A percentile compares a stretch with the other conserved stretches of the same genome.
These are phyloP conservation scores for Trypanosoma mega DNA, from an alignment of 208 protist species.

Conservation along the genomic window DNA sequence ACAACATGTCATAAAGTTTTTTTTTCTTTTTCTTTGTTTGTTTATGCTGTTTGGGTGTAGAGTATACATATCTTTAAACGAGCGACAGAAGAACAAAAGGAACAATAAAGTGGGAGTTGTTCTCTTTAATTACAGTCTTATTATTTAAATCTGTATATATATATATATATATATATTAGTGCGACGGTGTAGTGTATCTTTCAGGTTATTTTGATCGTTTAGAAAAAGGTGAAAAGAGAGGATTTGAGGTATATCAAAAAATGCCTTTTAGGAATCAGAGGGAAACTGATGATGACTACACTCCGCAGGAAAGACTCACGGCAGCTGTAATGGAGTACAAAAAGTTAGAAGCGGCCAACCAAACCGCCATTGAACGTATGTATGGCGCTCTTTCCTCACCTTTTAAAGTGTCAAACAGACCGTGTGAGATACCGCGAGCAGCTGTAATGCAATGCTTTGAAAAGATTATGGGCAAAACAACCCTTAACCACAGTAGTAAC, in stretches of 20 bases:
- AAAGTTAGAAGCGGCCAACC: conserved; percentile 56
- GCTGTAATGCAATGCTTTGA: conserved; percentile 67
- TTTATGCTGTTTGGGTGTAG: no score
- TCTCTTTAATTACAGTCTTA: no score
- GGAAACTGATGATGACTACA: conserved; percentile 33
- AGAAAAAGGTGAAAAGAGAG: conserved; percentile 5
- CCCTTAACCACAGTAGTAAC: not conserved
- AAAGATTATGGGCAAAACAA: conserved; percentile 29
- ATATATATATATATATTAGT: conserved; percentile 2
- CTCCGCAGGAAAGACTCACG: conserved; percentile 61
- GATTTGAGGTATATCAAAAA: not conserved
- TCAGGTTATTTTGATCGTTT: conserved; percentile 1
- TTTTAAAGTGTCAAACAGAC: conserved; percentile 64
- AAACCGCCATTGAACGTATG: conserved; percentile 57
- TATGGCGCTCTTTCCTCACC: conserved; percentile 60
- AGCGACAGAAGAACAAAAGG: no score
- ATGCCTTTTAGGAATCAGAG: not conserved
- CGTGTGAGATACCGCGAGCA: conserved; percentile 51
- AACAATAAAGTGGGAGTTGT: no score
- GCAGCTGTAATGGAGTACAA: conserved; percentile 60
- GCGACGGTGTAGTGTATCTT: conserved; percentile 2
- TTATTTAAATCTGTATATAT: no score
- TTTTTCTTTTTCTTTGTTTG: conserved; percentile 12
- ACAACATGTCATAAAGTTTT: not conserved
- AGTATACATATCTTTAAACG: no score